A percentile compares a stretch with the other conserved stretches of the same genome.
phyloP scores from a whole-genome alignment of 1,284 basidiomycete species.

The Malassezia vespertilionis region DNA sequence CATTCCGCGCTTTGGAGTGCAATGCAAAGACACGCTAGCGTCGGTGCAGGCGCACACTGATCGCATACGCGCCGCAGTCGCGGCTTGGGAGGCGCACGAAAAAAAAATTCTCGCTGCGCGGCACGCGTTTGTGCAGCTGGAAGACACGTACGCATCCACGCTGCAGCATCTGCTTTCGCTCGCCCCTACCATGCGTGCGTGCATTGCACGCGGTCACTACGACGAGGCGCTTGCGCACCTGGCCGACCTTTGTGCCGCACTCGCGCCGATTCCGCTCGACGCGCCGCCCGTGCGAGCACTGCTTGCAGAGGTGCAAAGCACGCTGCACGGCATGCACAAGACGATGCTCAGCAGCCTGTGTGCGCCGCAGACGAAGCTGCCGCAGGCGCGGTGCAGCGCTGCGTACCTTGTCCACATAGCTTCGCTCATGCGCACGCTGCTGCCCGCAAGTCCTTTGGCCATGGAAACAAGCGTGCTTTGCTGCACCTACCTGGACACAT shows the following conservation, averaged over 20 bases:
- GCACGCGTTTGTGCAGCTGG: neutral
- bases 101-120: no score
- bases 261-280: neutral
- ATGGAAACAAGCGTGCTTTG: neutral
- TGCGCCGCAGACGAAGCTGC: neutral
- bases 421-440: neutral
- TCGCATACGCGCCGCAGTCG: neutral
- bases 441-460: neutral
- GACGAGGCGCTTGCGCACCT: conserved; percentile 10
- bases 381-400: conserved; percentile 1
- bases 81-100: no score
- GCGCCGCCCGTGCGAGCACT: neutral
- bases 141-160: neutral
- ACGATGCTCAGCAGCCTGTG: neutral
- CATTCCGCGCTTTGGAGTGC: neutral
- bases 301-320: neutral
- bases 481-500: neutral
- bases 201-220: conserved; percentile 6
- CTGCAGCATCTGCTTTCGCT: neutral
- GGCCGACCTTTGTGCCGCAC: neutral
- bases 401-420: neutral
- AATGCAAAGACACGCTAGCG: neutral
- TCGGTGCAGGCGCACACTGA: neutral
- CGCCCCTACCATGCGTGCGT: neutral
- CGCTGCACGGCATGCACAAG: neutral